Conservation (phyloP, 2,329 filamentous ascomycete species). For the Penicillium sp. region DNA sequence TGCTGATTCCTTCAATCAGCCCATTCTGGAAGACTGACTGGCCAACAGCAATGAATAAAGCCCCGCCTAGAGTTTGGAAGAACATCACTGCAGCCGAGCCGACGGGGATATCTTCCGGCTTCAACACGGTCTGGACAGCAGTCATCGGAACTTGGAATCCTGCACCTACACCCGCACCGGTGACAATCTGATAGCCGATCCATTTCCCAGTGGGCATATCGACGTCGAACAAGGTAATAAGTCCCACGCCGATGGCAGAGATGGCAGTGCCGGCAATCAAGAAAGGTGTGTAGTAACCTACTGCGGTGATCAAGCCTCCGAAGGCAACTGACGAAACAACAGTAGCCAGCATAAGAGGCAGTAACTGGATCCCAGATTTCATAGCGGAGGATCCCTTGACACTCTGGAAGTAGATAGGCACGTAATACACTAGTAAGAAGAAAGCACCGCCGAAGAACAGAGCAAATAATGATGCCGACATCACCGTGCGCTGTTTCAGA, state of each 20-base stretch:
- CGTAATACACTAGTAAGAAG: conserved; percentile 24
- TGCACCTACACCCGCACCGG: conserved; percentile 31
- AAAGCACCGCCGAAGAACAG: conserved; percentile 16
- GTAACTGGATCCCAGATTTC: conserved; percentile 29
- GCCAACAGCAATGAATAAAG: conserved; percentile 35
- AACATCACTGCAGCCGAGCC: conserved; percentile 34
- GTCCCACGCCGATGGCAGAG: conserved; percentile 28
- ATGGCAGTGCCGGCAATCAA: conserved; percentile 27
- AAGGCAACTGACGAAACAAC: conserved; percentile 16
- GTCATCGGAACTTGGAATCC: conserved; percentile 34
- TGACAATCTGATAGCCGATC: conserved; percentile 37
- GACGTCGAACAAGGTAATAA: conserved; percentile 31
- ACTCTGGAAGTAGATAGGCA: conserved; percentile 40
- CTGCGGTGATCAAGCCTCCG: conserved; percentile 11
- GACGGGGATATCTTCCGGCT: conserved; percentile 28
- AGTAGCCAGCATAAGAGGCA: conserved; percentile 30
- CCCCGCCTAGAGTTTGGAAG: conserved; percentile 33
- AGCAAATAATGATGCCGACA: conserved; percentile 35
- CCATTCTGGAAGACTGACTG: conserved; percentile 36
- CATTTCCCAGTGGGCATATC: conserved; percentile 25
- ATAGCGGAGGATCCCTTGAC: conserved; percentile 30
- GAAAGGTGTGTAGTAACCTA: conserved; percentile 38
- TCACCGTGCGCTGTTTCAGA: conserved; percentile 51
- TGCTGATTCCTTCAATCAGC: conserved; percentile 24
- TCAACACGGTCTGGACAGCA: conserved; percentile 33